These are phyloP conservation scores for Xylaria hypoxylon DNA, from an alignment of 2,329 filamentous ascomycete genomes.

Conservation along the genomic window DNA sequence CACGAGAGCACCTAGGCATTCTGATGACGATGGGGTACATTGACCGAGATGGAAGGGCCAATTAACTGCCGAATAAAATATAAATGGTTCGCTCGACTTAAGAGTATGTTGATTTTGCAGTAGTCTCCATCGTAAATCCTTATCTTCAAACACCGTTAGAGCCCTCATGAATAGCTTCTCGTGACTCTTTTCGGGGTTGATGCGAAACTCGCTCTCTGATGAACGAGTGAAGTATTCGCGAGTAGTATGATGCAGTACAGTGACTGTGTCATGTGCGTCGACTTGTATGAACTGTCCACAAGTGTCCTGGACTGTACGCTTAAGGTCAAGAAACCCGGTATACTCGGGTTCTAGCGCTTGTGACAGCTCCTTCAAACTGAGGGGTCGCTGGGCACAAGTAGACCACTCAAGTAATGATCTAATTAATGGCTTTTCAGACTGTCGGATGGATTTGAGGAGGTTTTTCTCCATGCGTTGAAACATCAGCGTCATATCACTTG, in stretches of 20 bases:
- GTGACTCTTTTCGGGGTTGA: slow-evolving; percentile 14
- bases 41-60: slow-evolving; percentile 25
- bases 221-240: slow-evolving; percentile 35
- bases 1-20: slow-evolving; percentile 8
- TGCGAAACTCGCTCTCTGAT: slow-evolving; percentile 14
- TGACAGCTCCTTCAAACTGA: slow-evolving; percentile 31
- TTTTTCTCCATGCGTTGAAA: slow-evolving; percentile 35
- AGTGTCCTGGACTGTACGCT: slow-evolving; percentile 25
- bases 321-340: slow-evolving; percentile 31
- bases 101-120: slow-evolving; percentile 1
- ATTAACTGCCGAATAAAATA: slow-evolving; percentile 33
- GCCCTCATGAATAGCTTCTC: slow-evolving; percentile 6
- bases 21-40: neutral
- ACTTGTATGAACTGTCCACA: slow-evolving; percentile 39
- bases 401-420: slow-evolving; percentile 34
- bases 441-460: slow-evolving; percentile 12
- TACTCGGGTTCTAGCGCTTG: slow-evolving; percentile 32
- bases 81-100: slow-evolving; percentile 19
- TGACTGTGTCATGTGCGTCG: slow-evolving; percentile 22
- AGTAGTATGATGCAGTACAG: slow-evolving; percentile 36
- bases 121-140: slow-evolving; percentile 8
- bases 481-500: slow-evolving; percentile 48
- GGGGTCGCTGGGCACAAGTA: slow-evolving; percentile 27
- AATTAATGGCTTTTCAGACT: slow-evolving; percentile 25
- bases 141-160: slow-evolving; percentile 10